Evolutionary conservation across 2,329 filamentous ascomycete genomes (phyloP).

Genomic region (Fusarium brachygibbosum): DNA sequence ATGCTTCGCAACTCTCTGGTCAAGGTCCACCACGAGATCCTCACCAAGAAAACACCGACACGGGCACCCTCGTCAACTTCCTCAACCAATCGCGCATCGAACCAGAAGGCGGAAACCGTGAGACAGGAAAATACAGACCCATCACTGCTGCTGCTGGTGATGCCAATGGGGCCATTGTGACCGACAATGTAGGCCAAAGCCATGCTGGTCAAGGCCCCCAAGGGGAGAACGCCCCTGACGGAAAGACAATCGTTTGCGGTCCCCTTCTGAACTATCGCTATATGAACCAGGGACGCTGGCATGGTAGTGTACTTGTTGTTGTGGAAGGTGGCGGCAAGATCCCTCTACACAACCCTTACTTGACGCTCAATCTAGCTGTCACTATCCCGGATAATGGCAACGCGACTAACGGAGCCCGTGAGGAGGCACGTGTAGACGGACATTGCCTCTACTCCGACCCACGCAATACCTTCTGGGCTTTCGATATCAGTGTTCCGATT

Average conservation of each 20-base stretch:
- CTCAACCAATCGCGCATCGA: slow-evolving; percentile 68
- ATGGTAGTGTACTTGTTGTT: slow-evolving; percentile 88
- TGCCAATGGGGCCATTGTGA: slow-evolving; percentile 23
- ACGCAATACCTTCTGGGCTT: slow-evolving; percentile 91
- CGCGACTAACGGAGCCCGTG: slow-evolving; percentile 52
- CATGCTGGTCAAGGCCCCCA: slow-evolving; percentile 39
- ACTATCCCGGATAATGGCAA: slow-evolving; percentile 45
- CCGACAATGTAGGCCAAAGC: slow-evolving; percentile 47
- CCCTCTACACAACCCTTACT: slow-evolving; percentile 69
- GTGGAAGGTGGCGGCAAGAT: slow-evolving; percentile 76
- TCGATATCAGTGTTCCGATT: slow-evolving; percentile 84
- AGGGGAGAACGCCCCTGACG: slow-evolving; percentile 54
- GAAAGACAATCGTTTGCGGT: slow-evolving; percentile 75
- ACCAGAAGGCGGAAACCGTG: slow-evolving; percentile 52
- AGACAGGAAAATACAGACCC: slow-evolving; percentile 59
- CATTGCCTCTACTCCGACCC: slow-evolving; percentile 74
- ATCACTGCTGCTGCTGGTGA: slow-evolving; percentile 61
- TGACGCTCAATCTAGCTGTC: slow-evolving; percentile 65
- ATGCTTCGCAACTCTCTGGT: slow-evolving; percentile 56
- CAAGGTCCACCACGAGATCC: slow-evolving; percentile 50
- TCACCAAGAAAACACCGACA: slow-evolving; percentile 56
- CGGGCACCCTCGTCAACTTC: slow-evolving; percentile 68
- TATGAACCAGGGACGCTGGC: slow-evolving; percentile 80
- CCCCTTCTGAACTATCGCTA: slow-evolving; percentile 83
- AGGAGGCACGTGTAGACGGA: slow-evolving; percentile 58